These are phyloP conservation scores for Suillus hirtellus DNA, from an alignment of 768 basidiomycete species.

Conservation along the genomic window DNA sequence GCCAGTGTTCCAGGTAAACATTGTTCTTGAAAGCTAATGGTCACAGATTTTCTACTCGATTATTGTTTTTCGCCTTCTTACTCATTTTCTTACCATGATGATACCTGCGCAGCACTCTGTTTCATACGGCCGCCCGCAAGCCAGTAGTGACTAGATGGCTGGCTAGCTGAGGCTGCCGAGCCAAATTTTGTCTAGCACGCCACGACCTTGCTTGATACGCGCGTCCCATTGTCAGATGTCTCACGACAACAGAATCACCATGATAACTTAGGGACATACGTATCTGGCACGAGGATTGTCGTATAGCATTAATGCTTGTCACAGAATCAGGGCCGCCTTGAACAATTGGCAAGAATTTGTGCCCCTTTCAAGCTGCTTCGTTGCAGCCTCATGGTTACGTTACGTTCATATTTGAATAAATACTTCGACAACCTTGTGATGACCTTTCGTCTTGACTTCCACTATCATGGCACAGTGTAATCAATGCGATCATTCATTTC, in stretches of 20 bases:
- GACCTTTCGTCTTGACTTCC: constrained; percentile 1
- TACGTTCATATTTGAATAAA: not conserved
- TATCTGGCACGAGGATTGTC: not conserved
- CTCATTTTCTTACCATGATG: not conserved
- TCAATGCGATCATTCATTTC: constrained; percentile 1
- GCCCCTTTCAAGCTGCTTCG: not conserved
- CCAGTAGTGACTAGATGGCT: not conserved
- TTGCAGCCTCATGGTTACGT: not conserved
- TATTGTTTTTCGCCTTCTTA: not conserved
- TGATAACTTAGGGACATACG: not conserved
- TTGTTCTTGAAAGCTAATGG: not conserved
- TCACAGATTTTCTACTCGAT: not conserved
- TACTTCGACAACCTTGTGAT: not conserved
- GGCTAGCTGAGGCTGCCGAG: not conserved
- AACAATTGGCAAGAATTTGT: not conserved
- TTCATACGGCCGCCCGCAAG: not conserved
- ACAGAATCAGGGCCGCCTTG: not conserved
- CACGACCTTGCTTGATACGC: not conserved
- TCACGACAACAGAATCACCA: not conserved
- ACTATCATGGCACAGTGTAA: constrained; percentile 7
- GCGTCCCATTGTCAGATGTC: not conserved
- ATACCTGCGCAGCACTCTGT: not conserved
- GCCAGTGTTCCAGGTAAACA: not conserved
- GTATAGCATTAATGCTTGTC: not conserved
- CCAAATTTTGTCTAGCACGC: not conserved